Conservation (phyloP, 2,329 filamentous ascomycete species). For the Xylaria sp. region DNA sequence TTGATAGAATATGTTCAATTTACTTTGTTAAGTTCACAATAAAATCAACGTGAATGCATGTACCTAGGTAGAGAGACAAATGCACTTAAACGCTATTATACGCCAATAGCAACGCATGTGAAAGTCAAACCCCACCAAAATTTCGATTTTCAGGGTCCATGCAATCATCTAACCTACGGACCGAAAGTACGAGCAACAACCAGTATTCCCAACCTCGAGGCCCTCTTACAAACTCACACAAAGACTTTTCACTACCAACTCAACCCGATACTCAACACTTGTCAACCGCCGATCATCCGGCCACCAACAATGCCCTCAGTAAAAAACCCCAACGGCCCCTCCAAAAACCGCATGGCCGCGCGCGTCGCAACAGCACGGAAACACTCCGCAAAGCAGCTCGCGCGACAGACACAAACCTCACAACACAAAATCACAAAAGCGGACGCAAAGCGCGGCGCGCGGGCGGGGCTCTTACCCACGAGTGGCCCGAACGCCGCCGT, state of each 20-base stretch:
- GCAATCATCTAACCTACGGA: not conserved
- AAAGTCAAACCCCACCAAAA: conserved; percentile 20
- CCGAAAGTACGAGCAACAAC: not conserved
- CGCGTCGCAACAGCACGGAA: conserved; percentile 59
- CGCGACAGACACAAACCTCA: conserved; percentile 49
- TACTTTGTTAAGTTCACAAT: too few species aligned
- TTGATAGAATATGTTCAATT: too few species aligned
- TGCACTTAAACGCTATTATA: not conserved
- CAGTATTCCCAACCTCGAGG: not conserved
- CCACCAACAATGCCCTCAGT: conserved; percentile 62
- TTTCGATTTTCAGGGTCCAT: conserved; percentile 18
- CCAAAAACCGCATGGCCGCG: conserved; percentile 64
- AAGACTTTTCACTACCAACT: too few species aligned
- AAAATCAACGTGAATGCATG: too few species aligned
- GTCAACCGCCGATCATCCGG: too few species aligned
- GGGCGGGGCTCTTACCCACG: conserved; percentile 64
- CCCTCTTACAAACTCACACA: not conserved
- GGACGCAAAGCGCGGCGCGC: conserved; percentile 59
- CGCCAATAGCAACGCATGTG: not conserved
- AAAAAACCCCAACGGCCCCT: conserved; percentile 68
- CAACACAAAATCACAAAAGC: conserved; percentile 45
- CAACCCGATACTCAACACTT: too few species aligned
- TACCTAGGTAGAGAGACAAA: not conserved
- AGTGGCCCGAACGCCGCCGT: conserved; percentile 64
- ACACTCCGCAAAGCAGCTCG: conserved; percentile 49